Conservation (phyloP, 306 rosid species). For the Carpinus viminea region DNA sequence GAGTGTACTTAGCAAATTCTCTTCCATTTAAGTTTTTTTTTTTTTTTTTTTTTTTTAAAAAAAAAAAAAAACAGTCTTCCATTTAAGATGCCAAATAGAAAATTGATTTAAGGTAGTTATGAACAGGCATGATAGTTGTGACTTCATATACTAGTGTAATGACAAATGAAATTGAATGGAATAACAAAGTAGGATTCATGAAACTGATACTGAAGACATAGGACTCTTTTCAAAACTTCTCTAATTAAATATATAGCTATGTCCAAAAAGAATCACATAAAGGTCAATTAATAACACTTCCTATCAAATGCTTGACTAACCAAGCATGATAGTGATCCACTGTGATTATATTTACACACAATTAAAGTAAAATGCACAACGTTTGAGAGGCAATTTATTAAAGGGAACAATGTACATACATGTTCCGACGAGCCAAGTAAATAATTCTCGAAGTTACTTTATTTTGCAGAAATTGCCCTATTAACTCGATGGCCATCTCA, state of each 20-base stretch:
- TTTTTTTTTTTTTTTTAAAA: too few species aligned
- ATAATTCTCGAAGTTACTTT: slow-evolving; percentile 67
- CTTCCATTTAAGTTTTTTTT: slow-evolving; percentile 6
- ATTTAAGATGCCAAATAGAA: slow-evolving; percentile 14
- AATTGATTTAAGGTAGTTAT: neutral
- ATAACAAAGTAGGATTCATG: slow-evolving; percentile 20
- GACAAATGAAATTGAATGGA: neutral
- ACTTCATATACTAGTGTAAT: neutral
- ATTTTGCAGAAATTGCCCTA: slow-evolving; percentile 77
- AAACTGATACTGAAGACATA: neutral
- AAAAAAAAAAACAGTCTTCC: neutral
- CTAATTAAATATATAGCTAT: neutral
- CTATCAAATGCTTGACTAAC: slow-evolving; percentile 1
- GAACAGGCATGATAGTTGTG: slow-evolving; percentile 4
- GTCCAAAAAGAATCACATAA: neutral
- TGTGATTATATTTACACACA: slow-evolving; percentile 3
- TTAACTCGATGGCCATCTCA: slow-evolving; percentile 67
- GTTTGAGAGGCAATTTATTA: slow-evolving; percentile 6
- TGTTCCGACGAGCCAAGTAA: slow-evolving; percentile 66
- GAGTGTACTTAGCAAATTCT: slow-evolving; percentile 21
- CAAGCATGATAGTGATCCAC: slow-evolving; percentile 1
- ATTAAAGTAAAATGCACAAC: slow-evolving; percentile 4
- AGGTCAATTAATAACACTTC: slow-evolving; percentile 5
- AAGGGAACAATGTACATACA: slow-evolving; percentile 50
- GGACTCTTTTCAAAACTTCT: slow-evolving; percentile 8